Conservation (phyloP, 768 basidiomycete species). For the Tricholoma furcatifolium region DNA sequence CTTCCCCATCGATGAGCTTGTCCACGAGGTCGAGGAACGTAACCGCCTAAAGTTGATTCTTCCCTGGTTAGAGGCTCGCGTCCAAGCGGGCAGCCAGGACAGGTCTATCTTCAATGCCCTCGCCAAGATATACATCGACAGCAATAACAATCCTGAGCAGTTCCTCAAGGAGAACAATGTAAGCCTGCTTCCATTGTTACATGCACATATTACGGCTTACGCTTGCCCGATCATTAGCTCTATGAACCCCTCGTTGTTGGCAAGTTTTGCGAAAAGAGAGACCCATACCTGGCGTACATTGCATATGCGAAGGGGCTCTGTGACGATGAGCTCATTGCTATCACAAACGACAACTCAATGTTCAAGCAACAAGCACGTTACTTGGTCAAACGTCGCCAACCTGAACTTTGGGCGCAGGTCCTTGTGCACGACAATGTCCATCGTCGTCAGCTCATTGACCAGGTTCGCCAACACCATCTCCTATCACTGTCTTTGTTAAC, state of each 20-base stretch:
- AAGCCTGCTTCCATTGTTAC: constrained; percentile 26
- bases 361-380: constrained; percentile 99
- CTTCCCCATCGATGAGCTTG: constrained; percentile 97
- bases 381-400: constrained; percentile 91
- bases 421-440: constrained; percentile 86
- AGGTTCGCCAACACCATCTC: constrained; percentile 44
- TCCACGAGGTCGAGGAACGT: constrained; percentile 94
- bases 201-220: neutral
- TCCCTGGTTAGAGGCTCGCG: constrained; percentile 94
- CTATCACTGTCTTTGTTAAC: neutral
- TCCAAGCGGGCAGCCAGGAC: constrained; percentile 93
- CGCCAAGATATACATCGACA: constrained; percentile 98
- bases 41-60: constrained; percentile 96
- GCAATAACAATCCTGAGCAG: constrained; percentile 95
- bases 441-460: constrained; percentile 91
- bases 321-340: constrained; percentile 93
- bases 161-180: constrained; percentile 99
- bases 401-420: constrained; percentile 96
- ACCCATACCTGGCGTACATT: constrained; percentile 98
- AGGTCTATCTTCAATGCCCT: constrained; percentile 94
- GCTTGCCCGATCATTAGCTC: constrained; percentile 47
- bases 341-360: constrained; percentile 99
- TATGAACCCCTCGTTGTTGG: constrained; percentile 98
- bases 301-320: constrained; percentile 99
- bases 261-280: constrained; percentile 98